A percentile compares a stretch with the other conserved stretches of the same genome.
phyloP scores from a whole-genome alignment of 345 rosid genomes.

The Anacardium occidentale region DNA sequence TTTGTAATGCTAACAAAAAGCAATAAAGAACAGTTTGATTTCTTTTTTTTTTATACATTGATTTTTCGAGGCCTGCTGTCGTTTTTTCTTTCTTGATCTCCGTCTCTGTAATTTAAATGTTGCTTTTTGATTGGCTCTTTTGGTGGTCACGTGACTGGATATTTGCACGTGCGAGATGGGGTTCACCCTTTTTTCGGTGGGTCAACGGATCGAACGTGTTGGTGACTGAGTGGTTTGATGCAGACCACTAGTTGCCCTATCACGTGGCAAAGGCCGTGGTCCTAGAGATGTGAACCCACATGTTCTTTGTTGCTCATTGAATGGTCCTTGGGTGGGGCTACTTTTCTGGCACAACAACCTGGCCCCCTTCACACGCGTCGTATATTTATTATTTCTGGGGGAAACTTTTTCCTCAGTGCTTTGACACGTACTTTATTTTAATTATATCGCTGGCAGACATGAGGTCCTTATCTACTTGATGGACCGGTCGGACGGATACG shows the following conservation, averaged over 20 bases:
- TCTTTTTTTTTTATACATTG: not conserved
- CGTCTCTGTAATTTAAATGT: not conserved
- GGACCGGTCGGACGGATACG: no score
- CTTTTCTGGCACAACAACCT: not conserved
- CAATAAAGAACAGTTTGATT: not conserved
- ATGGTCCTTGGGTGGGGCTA: slow-evolving; percentile 2
- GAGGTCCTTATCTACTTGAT: not conserved
- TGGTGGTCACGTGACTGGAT: slow-evolving; percentile 7
- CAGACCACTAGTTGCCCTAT: not conserved
- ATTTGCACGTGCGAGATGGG: not conserved
- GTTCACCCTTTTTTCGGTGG: not conserved
- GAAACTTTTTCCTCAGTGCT: not conserved
- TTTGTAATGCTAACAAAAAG: not conserved
- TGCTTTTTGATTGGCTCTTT: not conserved
- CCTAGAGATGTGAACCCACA: not conserved
- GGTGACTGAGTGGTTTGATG: not conserved
- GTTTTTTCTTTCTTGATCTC: not conserved
- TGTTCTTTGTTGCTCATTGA: not conserved
- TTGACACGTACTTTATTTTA: not conserved
- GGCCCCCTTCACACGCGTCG: slow-evolving; percentile 14
- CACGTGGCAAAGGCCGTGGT: slow-evolving; percentile 20
- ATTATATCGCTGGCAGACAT: not conserved
- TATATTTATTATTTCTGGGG: not conserved
- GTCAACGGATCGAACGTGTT: not conserved
- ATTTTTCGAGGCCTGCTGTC: not conserved